Evolutionary conservation across 2,329 filamentous ascomycete genomes (phyloP), one percentile per base, ranked within the genome.

Genomic region (Diplocarpon mali): DNA sequence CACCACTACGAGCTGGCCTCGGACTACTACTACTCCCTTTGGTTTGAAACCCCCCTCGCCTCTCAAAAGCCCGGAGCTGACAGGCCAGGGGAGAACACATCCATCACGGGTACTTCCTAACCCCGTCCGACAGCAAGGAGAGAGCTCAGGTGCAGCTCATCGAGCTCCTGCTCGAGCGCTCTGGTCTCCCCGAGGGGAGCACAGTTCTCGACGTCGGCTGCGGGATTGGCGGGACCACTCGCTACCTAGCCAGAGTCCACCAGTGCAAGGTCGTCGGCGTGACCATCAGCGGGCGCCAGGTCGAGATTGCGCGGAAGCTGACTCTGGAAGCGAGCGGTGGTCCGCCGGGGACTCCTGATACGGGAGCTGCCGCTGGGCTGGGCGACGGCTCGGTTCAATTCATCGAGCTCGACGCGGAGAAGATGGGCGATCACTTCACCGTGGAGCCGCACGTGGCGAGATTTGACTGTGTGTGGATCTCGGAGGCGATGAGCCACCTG

Each of bases 381-480:
- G 67, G 68, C 24, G 54, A 63, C 12, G 73, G 73, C 13, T 65
- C 60, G 36, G 72, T 76, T 16, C 64, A 65, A 24, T 78, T 76
- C 57, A 54, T 77, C 30, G 74, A 78, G 62, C 66, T 79, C 5
- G 76, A 79, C 54, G 75, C 75, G 2, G 76, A 79, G 63, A 75
- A 68, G 54, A 77, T 80, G 72, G 69, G 67, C 2, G 67, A 71
- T 1, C 64, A 65, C 57, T 78, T 78, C 49, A 59, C 55, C 2
- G 41, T 48, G 13, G 49, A 46, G 4, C 50, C 54, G 2, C 57
- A 57, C 1, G 61, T 62, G 29, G 55, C 57, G 39, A 57, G 51
- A 2, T 78, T 78, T 51, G 73, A 78, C 52, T 67, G 66, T 35
- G 73, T 79, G 16, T 80, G 75, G 75, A 77, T 79, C 57, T 75